Evolutionary conservation across 164 flowering plant species (phyloP).

Genomic region (Tetrastigma voinierianum): DNA sequence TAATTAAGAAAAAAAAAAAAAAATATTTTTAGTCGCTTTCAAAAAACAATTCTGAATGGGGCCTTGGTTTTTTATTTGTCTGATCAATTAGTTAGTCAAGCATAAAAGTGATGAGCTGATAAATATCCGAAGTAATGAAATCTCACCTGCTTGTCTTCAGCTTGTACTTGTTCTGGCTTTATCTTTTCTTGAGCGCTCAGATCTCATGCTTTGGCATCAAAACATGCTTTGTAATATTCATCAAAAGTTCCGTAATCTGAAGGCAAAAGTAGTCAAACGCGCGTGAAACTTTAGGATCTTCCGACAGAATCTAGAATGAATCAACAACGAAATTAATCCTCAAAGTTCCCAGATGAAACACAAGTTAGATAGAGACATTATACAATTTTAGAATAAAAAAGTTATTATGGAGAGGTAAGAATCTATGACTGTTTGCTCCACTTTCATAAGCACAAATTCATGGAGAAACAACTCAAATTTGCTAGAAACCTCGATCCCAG

Average conservation of each 20-base stretch:
- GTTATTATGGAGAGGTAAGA: neutral
- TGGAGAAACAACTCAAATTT: neutral
- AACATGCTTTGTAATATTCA: conserved; percentile 32
- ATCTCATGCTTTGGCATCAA: conserved; percentile 22
- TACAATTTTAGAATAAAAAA: neutral
- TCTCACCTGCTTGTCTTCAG: conserved; percentile 21
- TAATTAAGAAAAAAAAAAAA: neutral
- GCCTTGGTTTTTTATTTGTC: no score
- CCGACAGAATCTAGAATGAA: neutral
- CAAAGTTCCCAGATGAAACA: neutral
- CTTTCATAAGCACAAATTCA: neutral
- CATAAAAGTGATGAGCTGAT: neutral
- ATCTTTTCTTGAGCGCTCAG: conserved; percentile 23
- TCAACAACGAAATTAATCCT: neutral
- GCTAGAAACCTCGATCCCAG: no score
- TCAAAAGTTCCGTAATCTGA: conserved; percentile 34
- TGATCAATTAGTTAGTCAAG: neutral
- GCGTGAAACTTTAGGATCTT: neutral
- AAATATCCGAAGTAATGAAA: no score
- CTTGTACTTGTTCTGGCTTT: conserved; percentile 14
- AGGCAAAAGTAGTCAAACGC: neutral
- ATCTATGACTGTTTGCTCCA: neutral
- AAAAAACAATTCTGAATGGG: no score
- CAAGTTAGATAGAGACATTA: neutral
- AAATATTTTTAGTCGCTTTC: neutral